Evolutionary conservation across 164 flowering plant genomes (phyloP), one percentile per base, ranked within the genome.

Genomic region (Vitis rotundifolia): DNA sequence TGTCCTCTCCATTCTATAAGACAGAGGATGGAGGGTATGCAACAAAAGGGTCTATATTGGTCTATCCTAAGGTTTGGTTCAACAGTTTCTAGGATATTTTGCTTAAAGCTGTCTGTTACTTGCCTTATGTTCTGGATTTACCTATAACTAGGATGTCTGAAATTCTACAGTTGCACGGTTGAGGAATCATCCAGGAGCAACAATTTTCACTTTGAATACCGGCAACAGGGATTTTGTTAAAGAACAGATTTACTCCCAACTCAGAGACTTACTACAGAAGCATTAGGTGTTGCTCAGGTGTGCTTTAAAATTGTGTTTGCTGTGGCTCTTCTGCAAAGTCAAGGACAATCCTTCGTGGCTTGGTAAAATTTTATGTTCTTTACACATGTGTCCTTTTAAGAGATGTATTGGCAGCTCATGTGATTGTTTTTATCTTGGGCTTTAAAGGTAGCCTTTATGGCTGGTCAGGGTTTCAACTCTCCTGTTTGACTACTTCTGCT

Each of bases 141-240:
- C 57, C 15, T 0, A 12, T 19, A 49, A 37, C 31, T 63, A 22
- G 15, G 44, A 49, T 57, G 49, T 68, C 12, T 72, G 49, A 50
- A 49, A 14, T 74, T 68, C 3, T 64, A 70, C 89, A 94, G 98
- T 94, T 80, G 88, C 88, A 56, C 84, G 90, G 71, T 56, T 94
- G 85, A 86, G 79, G 76, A 89, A 88, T 78, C 91, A 89, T 80
- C 90, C 92, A 19, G 87, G 86, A 7, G 89, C 94, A 60, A 75
- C 67, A 5, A 44, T 90, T 57, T 86, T 83, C 73, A 84, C 89
- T 1, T 72, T 91, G 67, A 83, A 77, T 69, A 65, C 74, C 5
- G 72, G 79, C 28, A 91, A 87, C 70, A 77, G 97, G 69, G 91
- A 89, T 75, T 74, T 80, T 10, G 52, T 78, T 54, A 78, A 71